These are phyloP conservation scores for Closterium sp. DNA, from an alignment of 139 green algal species.

Conservation along the genomic window DNA sequence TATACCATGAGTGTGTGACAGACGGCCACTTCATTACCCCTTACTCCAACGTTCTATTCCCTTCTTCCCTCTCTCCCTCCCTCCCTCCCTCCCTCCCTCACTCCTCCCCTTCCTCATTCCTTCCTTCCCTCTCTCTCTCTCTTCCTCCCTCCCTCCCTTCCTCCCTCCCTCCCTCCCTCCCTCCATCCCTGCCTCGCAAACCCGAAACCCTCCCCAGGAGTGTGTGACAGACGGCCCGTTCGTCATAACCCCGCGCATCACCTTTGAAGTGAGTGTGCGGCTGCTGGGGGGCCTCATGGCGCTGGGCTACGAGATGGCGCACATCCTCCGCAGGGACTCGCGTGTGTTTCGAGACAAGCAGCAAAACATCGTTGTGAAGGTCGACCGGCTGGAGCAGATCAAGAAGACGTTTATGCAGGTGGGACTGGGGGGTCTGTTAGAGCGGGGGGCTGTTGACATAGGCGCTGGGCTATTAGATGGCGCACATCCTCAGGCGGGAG, in stretches of 20 bases:
- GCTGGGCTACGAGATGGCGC: no score
- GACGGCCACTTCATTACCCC: no score
- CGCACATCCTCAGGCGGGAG: no score
- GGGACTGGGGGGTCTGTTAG: neutral
- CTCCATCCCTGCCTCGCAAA: no score
- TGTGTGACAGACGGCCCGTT: conserved; percentile 89
- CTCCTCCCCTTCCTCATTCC: neutral
- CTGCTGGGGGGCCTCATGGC: conserved; percentile 95
- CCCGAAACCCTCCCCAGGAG: conserved; percentile 57
- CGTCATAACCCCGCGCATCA: conserved; percentile 92
- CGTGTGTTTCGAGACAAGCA: conserved; percentile 19
- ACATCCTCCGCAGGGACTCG: conserved; percentile 76
- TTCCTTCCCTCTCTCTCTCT: neutral
- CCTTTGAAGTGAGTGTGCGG: conserved; percentile 90
- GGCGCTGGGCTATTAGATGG: no score
- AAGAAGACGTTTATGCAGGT: conserved; percentile 27
- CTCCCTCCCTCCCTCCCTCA: neutral
- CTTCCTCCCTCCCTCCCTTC: no score
- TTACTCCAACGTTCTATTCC: no score
- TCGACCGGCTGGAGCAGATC: conserved; percentile 52
- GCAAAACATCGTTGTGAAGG: conserved; percentile 21
- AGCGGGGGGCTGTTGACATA: neutral
- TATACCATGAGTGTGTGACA: no score
- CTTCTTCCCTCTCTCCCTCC: no score
- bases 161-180: no score